phyloP scores from a whole-genome alignment of 306 rosid species.

The Amphicarpaea edgeworthii region DNA sequence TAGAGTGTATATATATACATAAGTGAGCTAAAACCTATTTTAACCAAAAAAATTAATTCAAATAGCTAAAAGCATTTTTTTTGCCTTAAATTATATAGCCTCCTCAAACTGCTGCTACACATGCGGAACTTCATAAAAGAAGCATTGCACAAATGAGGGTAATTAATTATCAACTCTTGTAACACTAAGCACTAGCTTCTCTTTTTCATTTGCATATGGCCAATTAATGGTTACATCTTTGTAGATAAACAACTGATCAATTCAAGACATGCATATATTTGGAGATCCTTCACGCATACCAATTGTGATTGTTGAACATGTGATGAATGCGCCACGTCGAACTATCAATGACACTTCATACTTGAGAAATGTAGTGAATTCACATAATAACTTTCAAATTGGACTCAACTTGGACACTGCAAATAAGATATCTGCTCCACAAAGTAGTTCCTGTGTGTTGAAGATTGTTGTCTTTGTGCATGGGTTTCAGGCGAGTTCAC shows the following conservation, averaged over 20 bases:
- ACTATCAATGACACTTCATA: conserved; percentile 73
- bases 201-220: conserved; percentile 19
- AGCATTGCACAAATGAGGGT: conserved; percentile 93
- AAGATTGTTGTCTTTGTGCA: conserved; percentile 87
- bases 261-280: conserved; percentile 88
- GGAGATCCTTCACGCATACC: conserved; percentile 79
- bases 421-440: conserved; percentile 46
- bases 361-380: conserved; percentile 60
- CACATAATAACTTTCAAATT: conserved; percentile 49
- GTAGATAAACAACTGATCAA: conserved; percentile 82
- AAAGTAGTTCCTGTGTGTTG: conserved; percentile 55
- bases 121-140: conserved; percentile 87
- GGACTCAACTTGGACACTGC: conserved; percentile 48
- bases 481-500: conserved; percentile 86
- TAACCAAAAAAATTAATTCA: not conserved
- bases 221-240: conserved; percentile 36
- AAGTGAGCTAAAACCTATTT: too few relatives aligned
- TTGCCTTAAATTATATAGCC: conserved; percentile 64
- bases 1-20: too few relatives aligned
- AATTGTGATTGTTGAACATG: conserved; percentile 80
- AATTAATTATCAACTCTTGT: conserved; percentile 42
- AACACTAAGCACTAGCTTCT: conserved; percentile 22
- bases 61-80: conserved; percentile 35
- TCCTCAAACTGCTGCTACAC: conserved; percentile 69
- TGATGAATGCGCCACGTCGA: conserved; percentile 78